Evolutionary conservation across 768 basidiomycete species (phyloP), one percentile per base, ranked within the genome.

Genomic region (Galerina sulciceps): DNA sequence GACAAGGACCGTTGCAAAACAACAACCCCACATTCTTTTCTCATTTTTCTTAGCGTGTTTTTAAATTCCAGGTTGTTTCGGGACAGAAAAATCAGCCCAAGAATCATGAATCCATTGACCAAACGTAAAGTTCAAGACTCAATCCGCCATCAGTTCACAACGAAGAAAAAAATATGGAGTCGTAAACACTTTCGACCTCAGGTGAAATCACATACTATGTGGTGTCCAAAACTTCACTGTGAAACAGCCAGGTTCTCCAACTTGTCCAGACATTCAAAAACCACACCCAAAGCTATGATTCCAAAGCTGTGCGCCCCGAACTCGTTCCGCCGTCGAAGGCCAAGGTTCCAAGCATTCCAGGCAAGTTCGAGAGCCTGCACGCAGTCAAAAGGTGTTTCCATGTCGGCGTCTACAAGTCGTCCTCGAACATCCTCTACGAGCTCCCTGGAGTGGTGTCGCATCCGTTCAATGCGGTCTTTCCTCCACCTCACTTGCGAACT

Each of bases 251-350:
- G 26, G 26, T 31, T 8, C 26, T 31, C 26, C 18, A 76, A 55
- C 48, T 69, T 71, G 38, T 85, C 83, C 63, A 90, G 70, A 60
- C 79, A 85, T 45, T 89, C 83, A 55, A 90, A 79, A 31, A 90
- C 77, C 4, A 80, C 70, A 11, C 79, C 79, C 41, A 93, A 74
- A 0, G 85, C 84, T 47, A 93, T 78, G 43, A 93, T 65, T 6
- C 86, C 85, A 68, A 93, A 93, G 62, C 89, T 91, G 55, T 83
- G 78, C 2, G 80, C 75, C 13, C 85, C 87, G 65, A 83, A 82
- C 10, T 73, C 69, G 41, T 58, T 69, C 23, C 57, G 37, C 67
- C 50, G 78, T 75, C 41, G 75, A 66, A 80, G 76, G 58, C 84
- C 82, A 61, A 80, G 82, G 34, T 75, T 71, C 90, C 89, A 93